Evolutionary conservation across 805 yeast species (phyloP).

Genomic region (Middelhovenomyces tepae): DNA sequence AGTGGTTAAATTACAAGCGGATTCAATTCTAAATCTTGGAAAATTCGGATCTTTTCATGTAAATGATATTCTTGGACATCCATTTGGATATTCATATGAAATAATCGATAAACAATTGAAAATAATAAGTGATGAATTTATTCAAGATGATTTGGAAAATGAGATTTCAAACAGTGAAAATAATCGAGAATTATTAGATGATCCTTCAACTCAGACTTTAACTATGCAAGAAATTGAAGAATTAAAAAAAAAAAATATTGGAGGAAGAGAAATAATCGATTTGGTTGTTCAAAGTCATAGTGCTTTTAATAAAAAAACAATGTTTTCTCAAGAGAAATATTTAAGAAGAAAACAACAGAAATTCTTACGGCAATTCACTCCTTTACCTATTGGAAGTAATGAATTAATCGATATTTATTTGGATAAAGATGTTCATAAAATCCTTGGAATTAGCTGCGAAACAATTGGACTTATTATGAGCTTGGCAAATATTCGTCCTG

Average conservation of each 20-base stretch:
- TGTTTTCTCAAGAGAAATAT: slow-evolving; percentile 86
- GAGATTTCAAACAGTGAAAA: slow-evolving; percentile 31
- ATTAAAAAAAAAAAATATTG: slow-evolving; percentile 43
- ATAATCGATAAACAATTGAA: slow-evolving; percentile 38
- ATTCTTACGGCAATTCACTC: slow-evolving; percentile 75
- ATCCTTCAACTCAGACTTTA: slow-evolving; percentile 57
- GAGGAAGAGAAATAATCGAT: slow-evolving; percentile 70
- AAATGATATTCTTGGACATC: slow-evolving; percentile 66
- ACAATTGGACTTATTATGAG: slow-evolving; percentile 68
- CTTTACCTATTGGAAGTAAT: slow-evolving; percentile 64
- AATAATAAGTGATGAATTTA: slow-evolving; percentile 25
- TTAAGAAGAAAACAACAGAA: slow-evolving; percentile 86
- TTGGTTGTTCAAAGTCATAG: slow-evolving; percentile 76
- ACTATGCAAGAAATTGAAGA: slow-evolving; percentile 75
- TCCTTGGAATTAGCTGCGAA: slow-evolving; percentile 79
- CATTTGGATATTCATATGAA: slow-evolving; percentile 86
- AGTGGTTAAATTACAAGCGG: slow-evolving; percentile 56
- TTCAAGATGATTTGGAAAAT: slow-evolving; percentile 26
- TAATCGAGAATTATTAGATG: slow-evolving; percentile 62
- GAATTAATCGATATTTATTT: slow-evolving; percentile 63
- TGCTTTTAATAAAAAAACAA: slow-evolving; percentile 81
- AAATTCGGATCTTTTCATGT: slow-evolving; percentile 84
- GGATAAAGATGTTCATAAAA: slow-evolving; percentile 59
- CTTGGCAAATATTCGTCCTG: slow-evolving; percentile 76
- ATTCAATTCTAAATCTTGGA: slow-evolving; percentile 63